These are phyloP conservation scores for Clarireedia hainanense DNA, from an alignment of 2,329 filamentous ascomycete genomes.

Conservation along the genomic window DNA sequence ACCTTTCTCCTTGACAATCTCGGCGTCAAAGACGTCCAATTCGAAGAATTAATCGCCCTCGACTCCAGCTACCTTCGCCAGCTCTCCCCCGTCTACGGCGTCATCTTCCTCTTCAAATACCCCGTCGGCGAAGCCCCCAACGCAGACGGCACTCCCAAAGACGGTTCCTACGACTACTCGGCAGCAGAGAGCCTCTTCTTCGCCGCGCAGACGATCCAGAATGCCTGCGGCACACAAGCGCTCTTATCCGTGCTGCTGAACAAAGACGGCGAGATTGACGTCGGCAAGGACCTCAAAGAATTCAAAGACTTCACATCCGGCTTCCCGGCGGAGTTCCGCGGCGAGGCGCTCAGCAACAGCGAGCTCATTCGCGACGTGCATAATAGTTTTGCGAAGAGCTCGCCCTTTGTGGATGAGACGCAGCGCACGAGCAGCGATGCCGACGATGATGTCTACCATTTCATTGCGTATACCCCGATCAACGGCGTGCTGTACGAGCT, in stretches of 20 bases:
- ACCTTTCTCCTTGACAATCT: constrained; percentile 91
- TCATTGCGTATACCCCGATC: constrained; percentile 87
- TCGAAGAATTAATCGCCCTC: constrained; percentile 89
- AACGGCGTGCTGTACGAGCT: constrained; percentile 82
- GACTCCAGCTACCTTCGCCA: constrained; percentile 66
- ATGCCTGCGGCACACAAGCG: constrained; percentile 95
- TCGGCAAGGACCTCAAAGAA: constrained; percentile 52
- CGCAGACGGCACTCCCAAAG: constrained; percentile 51
- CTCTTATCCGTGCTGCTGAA: constrained; percentile 88
- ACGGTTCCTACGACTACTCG: constrained; percentile 72
- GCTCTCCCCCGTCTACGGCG: constrained; percentile 77
- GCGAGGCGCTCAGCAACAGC: constrained; percentile 64
- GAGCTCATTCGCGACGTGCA: constrained; percentile 53
- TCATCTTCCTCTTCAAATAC: constrained; percentile 99
- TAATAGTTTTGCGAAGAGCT: constrained; percentile 67
- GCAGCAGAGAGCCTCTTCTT: constrained; percentile 82
- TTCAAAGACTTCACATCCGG: constrained; percentile 67
- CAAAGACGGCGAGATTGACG: constrained; percentile 55
- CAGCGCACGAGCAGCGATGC: constrained; percentile 60
- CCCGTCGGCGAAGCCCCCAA: constrained; percentile 61
- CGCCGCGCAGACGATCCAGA: constrained; percentile 94
- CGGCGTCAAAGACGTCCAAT: constrained; percentile 88
- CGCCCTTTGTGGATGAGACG: constrained; percentile 90
- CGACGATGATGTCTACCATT: constrained; percentile 86
- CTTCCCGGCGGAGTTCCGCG: constrained; percentile 59